Base-by-base conservation (phyloP, 1,284 basidiomycete genomes). In the Austroboletus novae-zelandiae region DNA sequence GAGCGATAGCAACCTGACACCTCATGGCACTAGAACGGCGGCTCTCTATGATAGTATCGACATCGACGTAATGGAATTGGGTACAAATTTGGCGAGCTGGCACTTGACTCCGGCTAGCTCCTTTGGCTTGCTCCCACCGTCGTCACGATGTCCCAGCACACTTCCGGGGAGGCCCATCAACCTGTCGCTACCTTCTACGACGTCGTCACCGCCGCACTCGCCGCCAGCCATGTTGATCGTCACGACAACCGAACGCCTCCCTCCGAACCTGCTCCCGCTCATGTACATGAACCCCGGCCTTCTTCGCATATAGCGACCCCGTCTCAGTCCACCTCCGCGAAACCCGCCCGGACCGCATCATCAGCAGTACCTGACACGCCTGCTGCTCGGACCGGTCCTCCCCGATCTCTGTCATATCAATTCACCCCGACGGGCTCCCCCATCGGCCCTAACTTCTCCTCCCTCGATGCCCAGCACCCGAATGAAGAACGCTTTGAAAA, bases 381-480 rank as follows among this genome's bases (percentile, higher is more conserved):
- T 11, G 80, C 84, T 5, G 71, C 73, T 43, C 75, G 86, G 43
- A 88, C 85, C 6, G 87, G 87, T 17, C 85, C 86, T 39, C 87
- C 87, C 9, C 76, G 87, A 35, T 86, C 87, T 0, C 71, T 89
- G 32, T 86, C 84, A 2, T 84, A 81, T 62, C 76, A 75, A 20
- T 80, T 83, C 57, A 75, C 79, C n/a, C 65, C 79, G 17, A 70
- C 79, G 2, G 65, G 65, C 47, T 77, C 78, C 9, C 77, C 75
- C 27, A 64, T 66, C 11, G 54, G 61, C 15, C 70, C 69, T 8
- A 66, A 68, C 34, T 50, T 48, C 7, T 23, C 39, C 14, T 31
- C 35, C 13, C 42, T 47, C 23, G 48, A 48, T 60, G 62, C 27
- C 54, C 52, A 62, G 29, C 48, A 52, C 37, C 47, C 68, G 39